Base-by-base conservation (phyloP, 2,329 filamentous ascomycete genomes). In the Fusarium denticulatum region DNA sequence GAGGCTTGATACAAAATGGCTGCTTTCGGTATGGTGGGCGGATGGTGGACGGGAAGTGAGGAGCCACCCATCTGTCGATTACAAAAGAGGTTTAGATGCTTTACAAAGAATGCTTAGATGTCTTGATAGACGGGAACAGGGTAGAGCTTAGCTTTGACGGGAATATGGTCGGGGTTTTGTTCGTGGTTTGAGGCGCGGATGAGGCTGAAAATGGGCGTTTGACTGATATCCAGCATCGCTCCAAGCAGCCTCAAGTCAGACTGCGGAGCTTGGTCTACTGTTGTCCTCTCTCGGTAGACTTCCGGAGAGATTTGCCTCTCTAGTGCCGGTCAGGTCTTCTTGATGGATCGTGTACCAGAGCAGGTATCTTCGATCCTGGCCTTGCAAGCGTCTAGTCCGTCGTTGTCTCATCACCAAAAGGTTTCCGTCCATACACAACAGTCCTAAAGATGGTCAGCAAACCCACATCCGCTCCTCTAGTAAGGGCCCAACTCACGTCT, bases 401-500 rank as follows among this genome's bases (percentile, higher is more conserved):
- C 37, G 14, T 55, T 5, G 22, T 45, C 6, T 53, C 32, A 3
- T 20, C 2, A n/a, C 18, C 10, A 36, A 63, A 34, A 14, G 74
- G 73, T 40, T 71, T 76, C 15, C 73, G 60, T 6, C 74, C 73
- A 39, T 73, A 76, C 0, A 76, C 73, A 40, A 76, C 42, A 5
- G 73, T 76, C 28, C 73, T 76, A 8, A 20, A 22, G 37, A 60
- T 7, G 22, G 57, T 58, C 11, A 60, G 24, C 16, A 56, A 28
- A 30, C 6, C 11, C 20, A 59, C 18, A 28, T 24, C 2, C 28
- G 40, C 14, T 15, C 22, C 18, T 46, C 28, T 26, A 15, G 10
- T 14, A 18, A 26, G 42, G 14, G 5, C 39, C 42, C 67, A 26
- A 64, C 73, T 73, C 40, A 75, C 74, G 47, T 45, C 18, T 71